Base-by-base conservation (phyloP, 1,284 basidiomycete species). In the Ganoderma sp. region DNA sequence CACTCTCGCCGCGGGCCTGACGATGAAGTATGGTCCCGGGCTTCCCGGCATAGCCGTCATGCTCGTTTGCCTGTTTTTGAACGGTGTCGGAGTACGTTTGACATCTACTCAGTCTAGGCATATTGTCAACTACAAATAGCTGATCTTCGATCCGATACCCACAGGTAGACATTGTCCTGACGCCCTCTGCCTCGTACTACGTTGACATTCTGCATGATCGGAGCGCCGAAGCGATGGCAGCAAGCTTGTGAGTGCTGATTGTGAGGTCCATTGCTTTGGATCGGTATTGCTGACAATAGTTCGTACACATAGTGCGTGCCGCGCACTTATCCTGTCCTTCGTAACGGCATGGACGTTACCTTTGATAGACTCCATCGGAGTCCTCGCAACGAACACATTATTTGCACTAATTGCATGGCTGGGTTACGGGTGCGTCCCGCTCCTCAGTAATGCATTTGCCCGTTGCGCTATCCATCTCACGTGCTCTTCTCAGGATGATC, bases 141-240 rank as follows among this genome's bases (percentile, higher is more conserved):
- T 59, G 14, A 59, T 19, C 12, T 8, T 37, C 2, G n/a, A 4
- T 22, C 12, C 14, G 6, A n/a, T 28, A n/a, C 32, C n/a, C 28
- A 7, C 56, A 82, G 85, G 83, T 82, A 66, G 84, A 80, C 50
- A 77, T 87, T 57, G 79, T 84, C 6, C 75, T 90, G 4, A 82
- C 83, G 0, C 86, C 88, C 0, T 74, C 82, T 0, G 83, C 85
- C 56, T 84, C 89, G 6, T 90, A 90, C 75, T 77, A 79, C 22
- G 85, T 91, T 19, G 90, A 91, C 70, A 77, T 85, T 15, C 74
- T 88, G 74, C 87, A 86, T 52, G 73, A 77, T 3, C 79, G 82
- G n/a, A 85, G 85, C 66, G 86, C 88, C 0, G 87, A 90, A 72
- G 82, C 84, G 15, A 83, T 82, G 69, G 85, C 83, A 0, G 84